These are phyloP conservation scores for Lenwebbia sp. DNA, from an alignment of 345 rosid species.

Conservation along the genomic window DNA sequence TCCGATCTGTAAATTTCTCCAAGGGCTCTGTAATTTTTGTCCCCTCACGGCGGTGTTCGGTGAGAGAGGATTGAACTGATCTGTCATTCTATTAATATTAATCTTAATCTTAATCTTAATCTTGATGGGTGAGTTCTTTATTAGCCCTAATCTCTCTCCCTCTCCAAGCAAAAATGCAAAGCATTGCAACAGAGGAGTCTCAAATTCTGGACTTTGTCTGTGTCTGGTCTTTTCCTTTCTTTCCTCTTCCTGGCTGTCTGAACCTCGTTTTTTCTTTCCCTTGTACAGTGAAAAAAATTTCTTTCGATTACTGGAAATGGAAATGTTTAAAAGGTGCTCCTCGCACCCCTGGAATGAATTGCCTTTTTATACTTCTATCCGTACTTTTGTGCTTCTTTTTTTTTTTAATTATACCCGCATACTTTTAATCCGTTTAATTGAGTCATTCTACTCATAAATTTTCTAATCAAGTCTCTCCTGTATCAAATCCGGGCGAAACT, in stretches of 20 bases:
- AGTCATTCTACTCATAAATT: neutral
- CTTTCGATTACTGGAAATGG: too few species aligned
- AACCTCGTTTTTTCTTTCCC: neutral
- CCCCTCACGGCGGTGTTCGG: neutral
- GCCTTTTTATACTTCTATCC: neutral
- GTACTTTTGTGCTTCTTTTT: neutral
- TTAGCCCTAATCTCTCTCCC: neutral
- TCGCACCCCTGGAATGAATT: neutral
- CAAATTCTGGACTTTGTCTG: neutral
- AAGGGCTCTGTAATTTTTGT: neutral
- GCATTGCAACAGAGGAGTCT: neutral
- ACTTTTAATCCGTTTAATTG: neutral
- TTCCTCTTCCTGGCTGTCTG: neutral
- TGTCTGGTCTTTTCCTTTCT: neutral
- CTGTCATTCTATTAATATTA: neutral
- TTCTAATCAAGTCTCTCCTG: neutral
- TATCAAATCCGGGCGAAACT: neutral
- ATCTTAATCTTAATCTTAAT: neutral
- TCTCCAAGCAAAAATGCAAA: neutral
- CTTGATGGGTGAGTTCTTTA: neutral
- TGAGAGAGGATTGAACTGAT: neutral
- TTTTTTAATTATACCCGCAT: neutral
- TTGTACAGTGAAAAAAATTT: neutral
- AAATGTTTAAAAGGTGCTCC: neutral
- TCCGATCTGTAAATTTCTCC: neutral